Base-by-base conservation (phyloP, 75 land plant genomes). In the Picea glauca region DNA sequence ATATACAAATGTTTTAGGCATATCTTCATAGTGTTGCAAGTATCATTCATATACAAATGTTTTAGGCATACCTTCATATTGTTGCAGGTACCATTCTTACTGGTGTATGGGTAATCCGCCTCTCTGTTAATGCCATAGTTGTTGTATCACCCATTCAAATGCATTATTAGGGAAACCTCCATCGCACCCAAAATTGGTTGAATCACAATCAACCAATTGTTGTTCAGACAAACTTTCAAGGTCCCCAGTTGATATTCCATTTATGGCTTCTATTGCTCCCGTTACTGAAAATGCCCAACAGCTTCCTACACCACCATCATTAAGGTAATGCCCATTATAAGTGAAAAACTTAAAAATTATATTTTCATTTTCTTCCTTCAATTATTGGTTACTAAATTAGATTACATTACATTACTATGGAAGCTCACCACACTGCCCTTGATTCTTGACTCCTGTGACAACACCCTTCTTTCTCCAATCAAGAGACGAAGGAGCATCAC, bases 251-350 rank as follows among this genome's bases (percentile, higher is more conserved):
- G 60, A 66, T 33, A 92, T 81, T 23, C 82, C 87, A 74, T 90
- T 85, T 18, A 87, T 80, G 20, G 91, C 93, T 75, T 92, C 94
- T 2, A 92, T 81, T 23, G 94, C 90, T 63, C 87, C 88, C 9
- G 85, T 85, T 5, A 88, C 58, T 26, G 94, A 88, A 72, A 92
- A 90, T 17, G 94, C 78, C 94, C 94, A 92, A 63, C 93, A 92
- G 70, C 89, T 87, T 58, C 92, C 94, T 92, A 85, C 58, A 60
- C n/a, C 5, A 40, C 40, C 50, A 30, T 35, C 76, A 35, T 21
- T 26, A 4, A 26, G 5, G 15, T 2, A 58, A 11, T 58, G 86
- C 88, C 92, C 87, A n/a, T 92, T 35, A 2, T 35, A 35, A 58
- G 15, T 12, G 1, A 35, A 35, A 35, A 35, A 13, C 0, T 15